Evolutionary conservation across 495 filamentous ascomycete genomes (phyloP).

Genomic region (Pyronema omphalodes): DNA sequence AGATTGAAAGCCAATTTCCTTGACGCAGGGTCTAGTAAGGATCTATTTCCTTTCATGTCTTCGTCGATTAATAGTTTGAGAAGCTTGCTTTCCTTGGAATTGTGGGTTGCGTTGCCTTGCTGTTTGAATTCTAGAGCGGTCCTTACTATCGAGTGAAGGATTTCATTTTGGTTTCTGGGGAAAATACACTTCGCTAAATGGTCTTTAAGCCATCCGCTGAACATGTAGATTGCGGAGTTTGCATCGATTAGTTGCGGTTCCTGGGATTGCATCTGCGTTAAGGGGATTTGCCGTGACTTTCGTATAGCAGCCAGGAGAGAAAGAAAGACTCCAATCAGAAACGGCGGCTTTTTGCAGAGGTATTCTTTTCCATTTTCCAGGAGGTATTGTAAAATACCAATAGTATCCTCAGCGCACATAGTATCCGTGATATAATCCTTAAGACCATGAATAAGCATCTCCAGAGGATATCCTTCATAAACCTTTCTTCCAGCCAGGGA

Average conservation of each 20-base stretch:
- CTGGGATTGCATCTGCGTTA: not conserved
- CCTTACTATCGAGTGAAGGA: slow-evolving; percentile 45
- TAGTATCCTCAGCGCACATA: slow-evolving; percentile 78
- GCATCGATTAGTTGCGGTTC: too few relatives aligned
- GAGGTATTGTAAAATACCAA: slow-evolving; percentile 77
- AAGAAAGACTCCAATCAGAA: slow-evolving; percentile 59
- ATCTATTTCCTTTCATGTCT: slow-evolving; percentile 35
- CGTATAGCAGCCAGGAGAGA: slow-evolving; percentile 57
- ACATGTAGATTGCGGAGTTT: not conserved
- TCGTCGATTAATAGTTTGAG: slow-evolving; percentile 59
- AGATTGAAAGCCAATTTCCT: slow-evolving; percentile 52
- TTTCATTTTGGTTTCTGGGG: slow-evolving; percentile 23
- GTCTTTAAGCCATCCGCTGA: slow-evolving; percentile 1
- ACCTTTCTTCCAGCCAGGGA: slow-evolving; percentile 55
- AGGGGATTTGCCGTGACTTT: slow-evolving; percentile 1
- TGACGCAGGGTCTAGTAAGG: slow-evolving; percentile 46
- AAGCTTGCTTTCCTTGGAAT: slow-evolving; percentile 50
- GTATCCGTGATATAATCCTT: slow-evolving; percentile 59
- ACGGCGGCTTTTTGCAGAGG: slow-evolving; percentile 44
- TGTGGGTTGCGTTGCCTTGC: slow-evolving; percentile 40
- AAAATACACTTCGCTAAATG: not conserved
- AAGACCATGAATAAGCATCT: slow-evolving; percentile 74
- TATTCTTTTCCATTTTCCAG: slow-evolving; percentile 48
- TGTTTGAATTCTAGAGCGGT: slow-evolving; percentile 41
- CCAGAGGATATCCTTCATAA: slow-evolving; percentile 62